Conservation (phyloP, 805 yeast species). For the Candida awuae region DNA sequence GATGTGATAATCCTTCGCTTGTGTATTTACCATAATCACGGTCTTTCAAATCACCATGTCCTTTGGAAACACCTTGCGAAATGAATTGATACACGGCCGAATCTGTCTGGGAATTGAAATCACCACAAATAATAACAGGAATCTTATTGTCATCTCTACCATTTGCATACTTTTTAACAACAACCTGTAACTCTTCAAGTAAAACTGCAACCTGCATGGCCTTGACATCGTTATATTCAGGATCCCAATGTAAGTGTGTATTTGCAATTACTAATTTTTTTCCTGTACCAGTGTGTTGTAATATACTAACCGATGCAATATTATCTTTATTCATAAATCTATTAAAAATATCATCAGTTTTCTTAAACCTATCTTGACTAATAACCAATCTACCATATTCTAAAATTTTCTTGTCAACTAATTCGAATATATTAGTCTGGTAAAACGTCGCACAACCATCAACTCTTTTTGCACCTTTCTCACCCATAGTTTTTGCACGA, state of each 20-base stretch:
- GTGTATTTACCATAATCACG: conserved; percentile 89
- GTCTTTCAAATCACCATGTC: conserved; percentile 75
- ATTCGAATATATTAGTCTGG: conserved; percentile 57
- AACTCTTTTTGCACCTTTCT: conserved; percentile 74
- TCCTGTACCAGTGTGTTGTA: conserved; percentile 68
- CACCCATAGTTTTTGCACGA: conserved; percentile 84
- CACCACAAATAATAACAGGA: conserved; percentile 89
- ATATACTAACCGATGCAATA: conserved; percentile 68
- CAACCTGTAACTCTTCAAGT: conserved; percentile 73
- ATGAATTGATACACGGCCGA: conserved; percentile 91
- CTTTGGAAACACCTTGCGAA: conserved; percentile 69
- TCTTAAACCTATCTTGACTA: conserved; percentile 78
- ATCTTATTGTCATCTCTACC: conserved; percentile 33
- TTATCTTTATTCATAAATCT: conserved; percentile 95
- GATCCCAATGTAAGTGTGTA: conserved; percentile 98
- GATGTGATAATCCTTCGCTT: conserved; percentile 78
- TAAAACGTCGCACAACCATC: conserved; percentile 98
- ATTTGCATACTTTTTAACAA: conserved; percentile 39
- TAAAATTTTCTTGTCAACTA: conserved; percentile 61
- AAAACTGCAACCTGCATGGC: conserved; percentile 90
- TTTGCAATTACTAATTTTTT: conserved; percentile 69
- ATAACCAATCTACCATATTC: conserved; percentile 80
- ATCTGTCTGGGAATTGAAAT: conserved; percentile 79
- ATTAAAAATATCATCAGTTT: conserved; percentile 90
- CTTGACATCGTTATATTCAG: conserved; percentile 90